These are phyloP conservation scores for Huntiella bhutanensis DNA, from an alignment of 2,329 filamentous ascomycete species.

Conservation along the genomic window DNA sequence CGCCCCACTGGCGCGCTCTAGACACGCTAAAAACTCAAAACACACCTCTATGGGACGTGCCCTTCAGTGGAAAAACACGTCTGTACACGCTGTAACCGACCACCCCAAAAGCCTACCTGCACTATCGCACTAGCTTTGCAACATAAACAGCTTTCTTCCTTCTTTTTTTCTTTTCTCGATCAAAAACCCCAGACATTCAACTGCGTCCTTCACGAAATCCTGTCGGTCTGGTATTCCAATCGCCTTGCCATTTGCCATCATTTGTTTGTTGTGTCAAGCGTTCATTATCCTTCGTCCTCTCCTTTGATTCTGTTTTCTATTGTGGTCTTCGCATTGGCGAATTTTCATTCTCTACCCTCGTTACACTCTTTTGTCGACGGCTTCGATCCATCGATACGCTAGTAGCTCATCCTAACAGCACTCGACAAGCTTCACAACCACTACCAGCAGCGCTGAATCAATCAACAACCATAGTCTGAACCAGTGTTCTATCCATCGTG, in stretches of 20 bases:
- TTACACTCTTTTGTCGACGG: conserved; percentile 11
- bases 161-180: conserved; percentile 9
- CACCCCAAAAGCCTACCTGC: conserved; percentile 8
- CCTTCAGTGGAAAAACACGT: conserved; percentile 6
- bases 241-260: neutral
- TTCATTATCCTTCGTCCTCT: conserved; percentile 10
- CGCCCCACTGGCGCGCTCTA: conserved; percentile 10
- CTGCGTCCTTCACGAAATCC: neutral
- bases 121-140: conserved; percentile 12
- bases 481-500: neutral
- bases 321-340: conserved; percentile 12
- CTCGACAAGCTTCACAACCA: conserved; percentile 3
- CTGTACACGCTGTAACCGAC: conserved; percentile 7
- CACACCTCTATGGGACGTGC: conserved; percentile 8
- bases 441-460: neutral
- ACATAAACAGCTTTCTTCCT: conserved; percentile 10
- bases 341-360: conserved; percentile 14
- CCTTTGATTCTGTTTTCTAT: conserved; percentile 11
- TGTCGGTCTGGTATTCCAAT: conserved; percentile 7
- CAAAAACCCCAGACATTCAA: neutral
- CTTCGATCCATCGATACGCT: conserved; percentile 12
- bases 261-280: conserved; percentile 12
- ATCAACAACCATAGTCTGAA: neutral
- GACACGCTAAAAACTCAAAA: conserved; percentile 15
- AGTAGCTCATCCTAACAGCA: conserved; percentile 1